Base-by-base conservation (phyloP, 2,329 filamentous ascomycete genomes). In the Paraphaeosphaeria sporulosa region DNA sequence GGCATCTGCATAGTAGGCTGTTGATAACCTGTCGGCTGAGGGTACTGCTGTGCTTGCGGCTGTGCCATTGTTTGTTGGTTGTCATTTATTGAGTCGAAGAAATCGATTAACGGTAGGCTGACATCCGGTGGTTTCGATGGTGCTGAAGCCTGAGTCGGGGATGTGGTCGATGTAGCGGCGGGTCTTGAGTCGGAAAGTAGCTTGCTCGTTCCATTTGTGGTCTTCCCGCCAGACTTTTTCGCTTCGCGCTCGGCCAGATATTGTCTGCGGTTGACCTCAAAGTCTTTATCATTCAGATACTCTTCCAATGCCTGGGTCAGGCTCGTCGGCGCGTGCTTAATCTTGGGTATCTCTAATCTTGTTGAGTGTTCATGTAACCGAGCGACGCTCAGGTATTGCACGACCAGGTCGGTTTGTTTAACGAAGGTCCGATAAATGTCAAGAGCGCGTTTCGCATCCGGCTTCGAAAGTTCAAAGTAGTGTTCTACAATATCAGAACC, bases 391-490 rank as follows among this genome's bases (percentile, higher is more conserved):
- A 99, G 86, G 73, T 94, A 99, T 70, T 93, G 89, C 17, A 99
- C 94, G 0, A 98, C 94, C 65, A 90, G 88, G 69, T 98, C 94
- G 7, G 95, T 99, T 77, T 97, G 94, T 71, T 88, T 90, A 17
- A 93, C 93, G 73, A 99, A 99, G 17, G 86, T 90, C 74, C 94
- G 92, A 80, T 99, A 99, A 63, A 99, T 94, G 62, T 89, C 86
- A 80, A 99, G 88, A 59, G 95, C 93, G 64, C 94, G 87, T 77
- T 97, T 93, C 60, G 95, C 96, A 78, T 99, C 95, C 27, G 92
- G 86, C 72, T 92, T 92, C 53, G 95, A 97, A 90, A 99, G 94
- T 81, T 99, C 95, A 71, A 99, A 99, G 79, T 98, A 99, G 78
- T 96, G 92, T 70, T 95, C 93, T 96, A 64, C 23, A 27, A 32